Conservation (phyloP, 2,329 filamentous ascomycete species). For the Hawksworthiomyces lignivorus region DNA sequence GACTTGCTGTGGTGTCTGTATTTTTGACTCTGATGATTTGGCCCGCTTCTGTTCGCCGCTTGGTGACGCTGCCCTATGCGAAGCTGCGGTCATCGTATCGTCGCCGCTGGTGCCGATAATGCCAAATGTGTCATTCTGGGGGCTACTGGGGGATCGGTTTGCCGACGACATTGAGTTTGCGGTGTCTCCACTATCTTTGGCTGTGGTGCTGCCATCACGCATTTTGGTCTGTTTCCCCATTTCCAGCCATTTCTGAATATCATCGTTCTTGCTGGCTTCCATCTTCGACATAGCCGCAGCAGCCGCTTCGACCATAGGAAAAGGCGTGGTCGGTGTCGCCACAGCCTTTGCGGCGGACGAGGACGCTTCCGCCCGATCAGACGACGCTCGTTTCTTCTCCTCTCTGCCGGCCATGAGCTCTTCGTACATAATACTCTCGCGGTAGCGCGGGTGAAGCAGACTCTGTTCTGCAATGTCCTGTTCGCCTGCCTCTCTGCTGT, state of each 20-base stretch:
- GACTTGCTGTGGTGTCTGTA: background rate
- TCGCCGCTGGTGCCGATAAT: background rate
- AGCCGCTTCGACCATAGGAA: background rate
- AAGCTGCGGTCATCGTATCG: conserved; percentile 4
- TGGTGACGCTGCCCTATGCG: too few species aligned
- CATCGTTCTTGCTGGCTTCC: conserved; percentile 19
- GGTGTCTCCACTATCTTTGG: too few species aligned
- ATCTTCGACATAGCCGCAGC: too few species aligned
- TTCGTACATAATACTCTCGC: conserved; percentile 14
- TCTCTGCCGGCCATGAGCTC: conserved; percentile 1
- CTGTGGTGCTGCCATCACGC: too few species aligned
- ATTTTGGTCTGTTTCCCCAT: conserved; percentile 17
- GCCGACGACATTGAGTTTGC: background rate
- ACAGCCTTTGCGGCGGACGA: background rate
- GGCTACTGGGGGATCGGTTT: background rate
- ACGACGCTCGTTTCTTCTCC: background rate
- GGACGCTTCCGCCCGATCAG: background rate
- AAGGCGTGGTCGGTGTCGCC: background rate
- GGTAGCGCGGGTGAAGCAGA: conserved; percentile 17
- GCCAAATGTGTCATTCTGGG: background rate
- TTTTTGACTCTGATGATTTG: too few species aligned
- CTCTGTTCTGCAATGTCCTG: conserved; percentile 1
- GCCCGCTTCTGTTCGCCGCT: too few species aligned
- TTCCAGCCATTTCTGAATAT: conserved; percentile 28
- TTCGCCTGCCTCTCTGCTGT: conserved; percentile 1